A percentile compares a stretch with the other conserved stretches of the same genome.
Conservation (phyloP, 768 basidiomycete species). For the Exidia glandulosa region DNA sequence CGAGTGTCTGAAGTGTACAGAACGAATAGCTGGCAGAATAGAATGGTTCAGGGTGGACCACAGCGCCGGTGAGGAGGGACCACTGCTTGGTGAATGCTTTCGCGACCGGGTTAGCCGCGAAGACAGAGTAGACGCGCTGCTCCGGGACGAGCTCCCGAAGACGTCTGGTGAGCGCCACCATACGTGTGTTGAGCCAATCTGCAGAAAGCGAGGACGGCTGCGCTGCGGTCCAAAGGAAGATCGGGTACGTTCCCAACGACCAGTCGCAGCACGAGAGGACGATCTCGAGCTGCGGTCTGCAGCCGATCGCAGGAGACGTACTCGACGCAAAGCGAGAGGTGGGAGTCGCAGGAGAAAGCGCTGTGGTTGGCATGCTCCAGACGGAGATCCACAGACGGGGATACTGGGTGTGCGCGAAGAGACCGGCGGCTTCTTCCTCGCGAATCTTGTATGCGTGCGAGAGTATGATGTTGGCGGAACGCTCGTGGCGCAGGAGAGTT, state of each 20-base stretch:
- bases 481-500: conserved; percentile 25
- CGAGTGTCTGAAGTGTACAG: conserved; percentile 38
- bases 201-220: conserved; percentile 21
- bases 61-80: conserved; percentile 34
- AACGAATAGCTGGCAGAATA: conserved; percentile 50
- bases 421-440: conserved; percentile 22
- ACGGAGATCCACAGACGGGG: conserved; percentile 21
- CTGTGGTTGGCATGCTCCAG: conserved; percentile 14
- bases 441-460: conserved; percentile 37
- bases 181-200: conserved; percentile 26
- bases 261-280: conserved; percentile 51
- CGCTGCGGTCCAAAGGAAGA: conserved; percentile 45
- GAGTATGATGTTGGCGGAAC: conserved; percentile 42
- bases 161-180: conserved; percentile 30
- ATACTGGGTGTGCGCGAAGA: conserved; percentile 24
- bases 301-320: conserved; percentile 23
- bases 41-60: conserved; percentile 32
- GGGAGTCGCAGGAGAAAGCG: conserved; percentile 12
- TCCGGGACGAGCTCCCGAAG: conserved; percentile 25
- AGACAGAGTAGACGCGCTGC: conserved; percentile 53
- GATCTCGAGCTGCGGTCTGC: conserved; percentile 31
- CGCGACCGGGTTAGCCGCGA: conserved; percentile 40
- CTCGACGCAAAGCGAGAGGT: conserved; percentile 39
- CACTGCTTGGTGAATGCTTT: conserved; percentile 36
- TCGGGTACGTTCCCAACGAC: conserved; percentile 48